Conservation (phyloP, 352 stramenopile genomes). For the Phytopythium chamaehyphon region DNA sequence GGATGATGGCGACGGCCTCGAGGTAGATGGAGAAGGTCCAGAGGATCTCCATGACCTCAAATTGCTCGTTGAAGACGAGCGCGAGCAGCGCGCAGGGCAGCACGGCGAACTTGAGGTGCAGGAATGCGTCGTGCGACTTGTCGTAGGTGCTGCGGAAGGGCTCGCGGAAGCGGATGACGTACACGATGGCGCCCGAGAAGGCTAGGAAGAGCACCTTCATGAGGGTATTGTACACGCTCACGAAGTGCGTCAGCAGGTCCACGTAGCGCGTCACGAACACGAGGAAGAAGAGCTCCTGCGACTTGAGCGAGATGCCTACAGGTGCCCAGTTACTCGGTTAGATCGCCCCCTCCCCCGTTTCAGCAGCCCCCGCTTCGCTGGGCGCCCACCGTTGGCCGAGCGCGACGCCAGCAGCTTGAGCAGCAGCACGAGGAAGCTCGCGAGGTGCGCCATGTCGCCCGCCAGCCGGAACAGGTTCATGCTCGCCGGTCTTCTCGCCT, state of each 20-base stretch:
- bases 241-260: conserved; percentile 96
- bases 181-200: conserved; percentile 96
- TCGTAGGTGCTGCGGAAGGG: conserved; percentile 98
- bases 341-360: too few species aligned
- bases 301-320: conserved; percentile 97
- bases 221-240: conserved; percentile 97
- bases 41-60: conserved; percentile 90
- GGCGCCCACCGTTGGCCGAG: conserved; percentile 65
- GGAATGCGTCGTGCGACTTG: conserved; percentile 98
- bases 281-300: conserved; percentile 98
- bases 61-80: conserved; percentile 94
- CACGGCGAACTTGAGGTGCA: conserved; percentile 98
- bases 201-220: conserved; percentile 99
- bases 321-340: too few species aligned
- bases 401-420: conserved; percentile 92
- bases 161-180: conserved; percentile 96
- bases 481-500: neutral
- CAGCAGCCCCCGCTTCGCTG: too few species aligned
- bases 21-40: conserved; percentile 99
- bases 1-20: conserved; percentile 98
- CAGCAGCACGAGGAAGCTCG: conserved; percentile 98
- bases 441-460: conserved; percentile 98
- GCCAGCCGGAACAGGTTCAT: conserved; percentile 98
- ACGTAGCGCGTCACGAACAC: conserved; percentile 99
- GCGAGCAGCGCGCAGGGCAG: conserved; percentile 94